Evolutionary conservation across 768 basidiomycete genomes (phyloP).

Genomic region (Rhodocollybia butyracea): DNA sequence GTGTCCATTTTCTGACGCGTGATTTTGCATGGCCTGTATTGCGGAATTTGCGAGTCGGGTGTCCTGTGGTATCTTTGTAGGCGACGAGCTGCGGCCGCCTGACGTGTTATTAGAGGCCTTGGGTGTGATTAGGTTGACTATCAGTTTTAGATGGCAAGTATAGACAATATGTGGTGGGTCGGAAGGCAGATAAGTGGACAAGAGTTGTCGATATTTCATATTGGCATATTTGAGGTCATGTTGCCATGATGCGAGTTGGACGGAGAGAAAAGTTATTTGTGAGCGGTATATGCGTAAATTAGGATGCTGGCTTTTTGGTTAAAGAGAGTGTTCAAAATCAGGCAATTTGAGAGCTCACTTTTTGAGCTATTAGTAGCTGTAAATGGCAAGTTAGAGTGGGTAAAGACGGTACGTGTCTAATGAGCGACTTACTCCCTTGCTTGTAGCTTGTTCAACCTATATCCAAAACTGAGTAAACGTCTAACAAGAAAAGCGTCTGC

Average conservation of each 20-base stretch:
- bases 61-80: constrained; percentile 15
- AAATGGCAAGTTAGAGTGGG: too few relatives aligned
- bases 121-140: constrained; percentile 34
- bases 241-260: constrained; percentile 50
- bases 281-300: constrained; percentile 58
- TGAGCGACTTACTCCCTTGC: constrained; percentile 66
- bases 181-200: constrained; percentile 41
- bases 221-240: constrained; percentile 60
- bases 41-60: constrained; percentile 27
- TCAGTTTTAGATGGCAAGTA: constrained; percentile 50
- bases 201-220: constrained; percentile 51
- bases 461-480: not conserved
- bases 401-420: too few relatives aligned
- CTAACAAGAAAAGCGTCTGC: constrained; percentile 10
- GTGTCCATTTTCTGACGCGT: constrained; percentile 32
- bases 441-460: constrained; percentile 61
- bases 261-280: constrained; percentile 58
- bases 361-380: constrained; percentile 55
- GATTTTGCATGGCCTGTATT: constrained; percentile 28
- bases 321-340: not conserved
- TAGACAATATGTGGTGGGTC: constrained; percentile 56
- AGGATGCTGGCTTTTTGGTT: constrained; percentile 45
- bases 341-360: constrained; percentile 35
- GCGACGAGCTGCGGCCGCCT: constrained; percentile 12
- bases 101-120: constrained; percentile 22